phyloP scores from a whole-genome alignment of 441 rosid species.

The Raphanus hybrid region DNA sequence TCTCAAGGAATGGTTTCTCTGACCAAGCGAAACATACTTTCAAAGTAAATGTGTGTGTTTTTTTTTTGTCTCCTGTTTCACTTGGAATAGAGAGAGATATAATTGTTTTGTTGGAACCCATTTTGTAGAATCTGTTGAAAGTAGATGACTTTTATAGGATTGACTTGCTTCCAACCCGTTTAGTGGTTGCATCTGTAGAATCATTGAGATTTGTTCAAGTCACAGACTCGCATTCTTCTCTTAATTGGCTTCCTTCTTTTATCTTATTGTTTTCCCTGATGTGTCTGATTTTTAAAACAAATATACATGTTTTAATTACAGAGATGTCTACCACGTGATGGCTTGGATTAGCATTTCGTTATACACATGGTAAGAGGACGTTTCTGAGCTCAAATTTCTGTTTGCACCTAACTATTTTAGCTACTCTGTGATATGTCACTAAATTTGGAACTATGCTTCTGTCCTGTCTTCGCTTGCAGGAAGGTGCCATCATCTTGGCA shows the following conservation, averaged over 20 bases:
- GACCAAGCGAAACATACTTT: slow-evolving; percentile 67
- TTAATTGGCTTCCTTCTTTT: background rate
- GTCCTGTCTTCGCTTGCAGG: slow-evolving; percentile 53
- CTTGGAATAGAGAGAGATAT: too few relatives aligned
- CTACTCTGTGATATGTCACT: background rate
- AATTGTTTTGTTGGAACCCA: slow-evolving; percentile 8
- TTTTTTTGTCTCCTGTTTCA: background rate
- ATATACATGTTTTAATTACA: slow-evolving; percentile 41
- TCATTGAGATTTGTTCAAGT: background rate
- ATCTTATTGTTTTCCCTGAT: slow-evolving; percentile 4
- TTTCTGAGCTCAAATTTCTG: background rate
- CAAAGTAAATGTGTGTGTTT: slow-evolving; percentile 50
- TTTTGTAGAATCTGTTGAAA: slow-evolving; percentile 67
- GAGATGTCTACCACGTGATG: slow-evolving; percentile 90
- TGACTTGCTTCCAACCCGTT: slow-evolving; percentile 71
- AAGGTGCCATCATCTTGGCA: slow-evolving; percentile 84
- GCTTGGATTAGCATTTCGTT: slow-evolving; percentile 86
- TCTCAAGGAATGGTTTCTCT: slow-evolving; percentile 71
- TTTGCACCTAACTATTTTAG: background rate
- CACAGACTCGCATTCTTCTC: background rate
- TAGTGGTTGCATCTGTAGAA: background rate
- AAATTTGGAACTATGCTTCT: background rate
- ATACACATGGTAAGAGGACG: slow-evolving; percentile 73
- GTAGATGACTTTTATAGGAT: slow-evolving; percentile 89
- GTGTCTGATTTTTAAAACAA: background rate